These are phyloP conservation scores for Populus davidiana DNA, from an alignment of 345 rosid genomes.

Conservation along the genomic window DNA sequence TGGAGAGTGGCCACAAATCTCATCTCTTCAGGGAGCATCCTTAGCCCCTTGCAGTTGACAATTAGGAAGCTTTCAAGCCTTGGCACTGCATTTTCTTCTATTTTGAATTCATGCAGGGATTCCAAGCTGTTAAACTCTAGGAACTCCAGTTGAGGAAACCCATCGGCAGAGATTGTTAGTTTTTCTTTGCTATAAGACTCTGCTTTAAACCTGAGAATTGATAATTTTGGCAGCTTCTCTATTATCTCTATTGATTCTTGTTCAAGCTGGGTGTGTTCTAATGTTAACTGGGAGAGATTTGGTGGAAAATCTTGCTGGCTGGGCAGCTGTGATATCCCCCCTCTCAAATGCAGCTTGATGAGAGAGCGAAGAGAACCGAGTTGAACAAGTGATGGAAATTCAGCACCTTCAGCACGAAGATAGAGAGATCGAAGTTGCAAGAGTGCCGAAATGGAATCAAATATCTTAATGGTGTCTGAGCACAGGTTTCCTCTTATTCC, in stretches of 20 bases:
- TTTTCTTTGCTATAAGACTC: background rate
- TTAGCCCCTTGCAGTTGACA: slow-evolving; percentile 3
- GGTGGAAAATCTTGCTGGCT: slow-evolving; percentile 13
- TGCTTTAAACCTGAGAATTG: slow-evolving; percentile 14
- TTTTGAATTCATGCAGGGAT: slow-evolving; percentile 16
- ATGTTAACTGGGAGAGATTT: slow-evolving; percentile 14
- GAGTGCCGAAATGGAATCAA: slow-evolving; percentile 17
- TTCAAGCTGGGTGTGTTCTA: slow-evolving; percentile 14
- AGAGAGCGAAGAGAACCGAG: slow-evolving; percentile 9
- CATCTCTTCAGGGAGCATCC: slow-evolving; percentile 1
- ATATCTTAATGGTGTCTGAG: background rate
- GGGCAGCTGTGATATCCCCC: background rate
- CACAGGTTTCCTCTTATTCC: slow-evolving; percentile 26
- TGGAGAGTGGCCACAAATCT: background rate
- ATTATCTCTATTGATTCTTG: slow-evolving; percentile 13
- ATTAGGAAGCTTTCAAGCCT: slow-evolving; percentile 9
- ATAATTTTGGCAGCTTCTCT: slow-evolving; percentile 10
- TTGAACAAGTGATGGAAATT: background rate
- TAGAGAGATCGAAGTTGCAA: slow-evolving; percentile 19
- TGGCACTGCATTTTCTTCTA: slow-evolving; percentile 14
- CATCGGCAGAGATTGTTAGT: slow-evolving; percentile 6
- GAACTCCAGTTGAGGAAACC: slow-evolving; percentile 17
- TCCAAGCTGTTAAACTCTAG: slow-evolving; percentile 16
- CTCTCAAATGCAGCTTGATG: slow-evolving; percentile 12
- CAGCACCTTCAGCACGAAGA: no score